A percentile compares a stretch with the other conserved stretches of the same genome.
These are phyloP conservation scores for Wallacemonas rigidus DNA, from an alignment of 208 protist genomes.

Conservation along the genomic window DNA sequence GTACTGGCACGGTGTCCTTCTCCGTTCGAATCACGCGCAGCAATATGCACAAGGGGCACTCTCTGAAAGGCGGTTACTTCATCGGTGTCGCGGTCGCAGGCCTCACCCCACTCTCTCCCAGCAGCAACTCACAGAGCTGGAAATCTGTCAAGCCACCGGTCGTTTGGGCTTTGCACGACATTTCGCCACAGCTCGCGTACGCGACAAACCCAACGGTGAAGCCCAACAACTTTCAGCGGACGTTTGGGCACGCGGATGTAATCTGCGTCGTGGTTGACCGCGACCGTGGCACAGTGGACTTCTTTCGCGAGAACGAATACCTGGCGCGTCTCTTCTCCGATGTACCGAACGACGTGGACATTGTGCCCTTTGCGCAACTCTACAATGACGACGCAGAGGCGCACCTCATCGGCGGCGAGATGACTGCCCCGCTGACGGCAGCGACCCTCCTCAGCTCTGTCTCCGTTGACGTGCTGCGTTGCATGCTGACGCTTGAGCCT, in stretches of 20 bases:
- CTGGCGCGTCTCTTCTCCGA: conserved; percentile 86
- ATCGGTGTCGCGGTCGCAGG: conserved; percentile 77
- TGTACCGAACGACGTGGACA: conserved; percentile 73
- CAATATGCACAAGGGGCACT: conserved; percentile 84
- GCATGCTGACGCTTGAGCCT: conserved; percentile 82
- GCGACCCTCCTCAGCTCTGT: conserved; percentile 71
- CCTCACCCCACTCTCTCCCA: conserved; percentile 67
- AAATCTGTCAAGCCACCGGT: conserved; percentile 84
- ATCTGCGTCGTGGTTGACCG: conserved; percentile 81
- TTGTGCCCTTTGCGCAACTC: conserved; percentile 91
- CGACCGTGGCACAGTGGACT: conserved; percentile 73
- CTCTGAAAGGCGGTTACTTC: conserved; percentile 90
- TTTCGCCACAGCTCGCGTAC: conserved; percentile 86
- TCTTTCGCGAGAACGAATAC: conserved; percentile 86
- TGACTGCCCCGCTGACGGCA: conserved; percentile 81
- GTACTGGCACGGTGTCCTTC: conserved; percentile 84
- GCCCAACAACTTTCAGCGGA: conserved; percentile 89
- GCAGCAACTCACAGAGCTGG: conserved; percentile 87
- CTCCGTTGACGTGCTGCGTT: conserved; percentile 85
- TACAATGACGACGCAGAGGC: conserved; percentile 91
- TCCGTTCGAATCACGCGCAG: conserved; percentile 77
- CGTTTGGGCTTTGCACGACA: conserved; percentile 92
- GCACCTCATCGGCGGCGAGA: conserved; percentile 66
- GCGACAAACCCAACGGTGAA: conserved; percentile 90
- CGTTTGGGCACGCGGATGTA: conserved; percentile 83